Percentiles rank a stretch among this genome's conserved stretches.
phyloP scores from a whole-genome alignment of 75 land plant species.

The Selaginella moellendorffii region DNA sequence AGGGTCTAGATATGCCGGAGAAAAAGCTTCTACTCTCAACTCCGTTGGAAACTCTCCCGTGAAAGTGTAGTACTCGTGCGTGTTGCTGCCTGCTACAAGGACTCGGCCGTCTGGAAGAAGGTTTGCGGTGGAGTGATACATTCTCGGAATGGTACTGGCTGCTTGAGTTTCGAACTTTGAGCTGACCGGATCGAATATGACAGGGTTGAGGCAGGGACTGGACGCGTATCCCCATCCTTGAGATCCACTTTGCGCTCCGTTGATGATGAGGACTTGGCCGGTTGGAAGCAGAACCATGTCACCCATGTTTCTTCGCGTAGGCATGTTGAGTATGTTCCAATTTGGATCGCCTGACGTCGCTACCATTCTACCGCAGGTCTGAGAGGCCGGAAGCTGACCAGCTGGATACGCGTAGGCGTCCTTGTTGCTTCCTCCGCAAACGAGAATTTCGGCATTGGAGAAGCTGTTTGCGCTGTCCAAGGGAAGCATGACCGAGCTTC shows the following conservation, averaged over 20 bases:
- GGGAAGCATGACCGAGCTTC: slow-evolving; percentile 24
- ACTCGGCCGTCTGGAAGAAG: slow-evolving; percentile 24
- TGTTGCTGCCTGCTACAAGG: slow-evolving; percentile 21
- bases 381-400: slow-evolving; percentile 10
- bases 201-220: slow-evolving; percentile 15
- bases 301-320: slow-evolving; percentile 19
- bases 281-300: slow-evolving; percentile 19
- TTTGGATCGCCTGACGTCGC: slow-evolving; percentile 6
- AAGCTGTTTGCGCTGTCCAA: neutral
- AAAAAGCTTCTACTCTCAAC: slow-evolving; percentile 10
- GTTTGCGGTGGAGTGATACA: slow-evolving; percentile 24
- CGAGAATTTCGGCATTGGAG: slow-evolving; percentile 5
- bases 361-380: slow-evolving; percentile 24
- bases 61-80: slow-evolving; percentile 22
- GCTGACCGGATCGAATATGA: slow-evolving; percentile 6
- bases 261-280: slow-evolving; percentile 15
- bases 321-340: slow-evolving; percentile 19
- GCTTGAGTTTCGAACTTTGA: neutral
- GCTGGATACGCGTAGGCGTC: slow-evolving; percentile 16
- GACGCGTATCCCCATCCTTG: slow-evolving; percentile 15
- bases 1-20: neutral
- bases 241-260: slow-evolving; percentile 13
- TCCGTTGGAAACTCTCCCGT: slow-evolving; percentile 22
- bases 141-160: slow-evolving; percentile 2
- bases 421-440: slow-evolving; percentile 17